These are phyloP conservation scores for Ceriops decandra DNA, from an alignment of 345 rosid genomes.

Conservation along the genomic window DNA sequence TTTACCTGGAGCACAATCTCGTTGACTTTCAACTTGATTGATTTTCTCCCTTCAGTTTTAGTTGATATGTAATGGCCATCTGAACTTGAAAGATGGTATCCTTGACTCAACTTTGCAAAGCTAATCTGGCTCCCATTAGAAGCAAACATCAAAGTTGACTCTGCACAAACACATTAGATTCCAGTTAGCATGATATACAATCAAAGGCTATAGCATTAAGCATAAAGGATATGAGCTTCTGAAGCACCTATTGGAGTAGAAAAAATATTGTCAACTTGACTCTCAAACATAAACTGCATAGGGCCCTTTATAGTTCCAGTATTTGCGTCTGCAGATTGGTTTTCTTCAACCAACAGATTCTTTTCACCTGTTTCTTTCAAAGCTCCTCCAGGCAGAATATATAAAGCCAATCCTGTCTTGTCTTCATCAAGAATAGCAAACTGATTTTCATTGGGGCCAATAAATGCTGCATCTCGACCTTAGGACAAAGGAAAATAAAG, in stretches of 20 bases:
- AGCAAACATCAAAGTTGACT: constrained; percentile 89
- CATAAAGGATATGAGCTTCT: constrained; percentile 20
- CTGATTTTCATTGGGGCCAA: constrained; percentile 79
- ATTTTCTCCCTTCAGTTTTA: constrained; percentile 77
- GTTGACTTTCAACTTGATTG: constrained; percentile 72
- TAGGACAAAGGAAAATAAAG: constrained; percentile 13
- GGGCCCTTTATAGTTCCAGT: constrained; percentile 74
- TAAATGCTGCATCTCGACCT: constrained; percentile 93
- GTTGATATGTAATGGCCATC: constrained; percentile 88
- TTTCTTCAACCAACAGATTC: constrained; percentile 52
- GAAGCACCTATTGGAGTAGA: constrained; percentile 88
- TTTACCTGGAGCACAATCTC: constrained; percentile 89
- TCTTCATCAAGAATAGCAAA: constrained; percentile 95
- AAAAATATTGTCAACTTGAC: constrained; percentile 86
- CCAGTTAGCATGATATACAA: constrained; percentile 26
- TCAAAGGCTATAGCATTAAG: constrained; percentile 12
- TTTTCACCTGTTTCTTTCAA: constrained; percentile 56
- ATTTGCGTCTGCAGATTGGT: constrained; percentile 52
- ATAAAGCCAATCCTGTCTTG: constrained; percentile 75
- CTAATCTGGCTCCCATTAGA: constrained; percentile 78
- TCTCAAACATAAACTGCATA: constrained; percentile 77
- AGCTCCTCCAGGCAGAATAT: constrained; percentile 64
- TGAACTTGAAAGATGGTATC: constrained; percentile 60
- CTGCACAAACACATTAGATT: constrained; percentile 41
- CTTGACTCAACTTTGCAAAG: constrained; percentile 82